Conservation (phyloP, 139 green algal genomes). For the Ostreobium quekettii region DNA sequence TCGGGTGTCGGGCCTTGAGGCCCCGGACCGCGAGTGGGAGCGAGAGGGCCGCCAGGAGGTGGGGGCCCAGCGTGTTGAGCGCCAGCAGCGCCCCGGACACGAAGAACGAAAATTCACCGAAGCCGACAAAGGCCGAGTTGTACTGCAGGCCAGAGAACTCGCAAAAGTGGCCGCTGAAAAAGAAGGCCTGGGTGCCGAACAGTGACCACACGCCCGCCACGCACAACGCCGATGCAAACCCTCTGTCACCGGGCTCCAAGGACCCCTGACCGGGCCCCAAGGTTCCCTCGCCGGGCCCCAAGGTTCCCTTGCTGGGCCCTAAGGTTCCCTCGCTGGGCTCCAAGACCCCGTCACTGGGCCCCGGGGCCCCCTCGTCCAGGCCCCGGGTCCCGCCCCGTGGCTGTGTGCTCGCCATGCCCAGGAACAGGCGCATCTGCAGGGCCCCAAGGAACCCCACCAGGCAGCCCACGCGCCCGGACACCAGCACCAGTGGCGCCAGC, state of each 20-base stretch:
- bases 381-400: no score
- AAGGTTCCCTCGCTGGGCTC: no score
- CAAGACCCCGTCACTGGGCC: no score
- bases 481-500: slow-evolving; percentile 12
- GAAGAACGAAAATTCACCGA: slow-evolving; percentile 53
- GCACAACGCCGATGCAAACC: background rate
- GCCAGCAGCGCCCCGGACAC: slow-evolving; percentile 48
- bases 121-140: slow-evolving; percentile 77
- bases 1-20: background rate
- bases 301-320: no score
- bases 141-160: slow-evolving; percentile 85
- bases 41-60: slow-evolving; percentile 29
- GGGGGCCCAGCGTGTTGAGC: slow-evolving; percentile 68
- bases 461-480: background rate
- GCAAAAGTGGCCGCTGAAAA: slow-evolving; percentile 76
- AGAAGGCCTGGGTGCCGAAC: slow-evolving; percentile 54
- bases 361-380: no score
- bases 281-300: no score
- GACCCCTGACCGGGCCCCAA: no score
- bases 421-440: slow-evolving; percentile 14
- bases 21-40: slow-evolving; percentile 25
- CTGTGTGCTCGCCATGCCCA: no score
- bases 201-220: background rate
- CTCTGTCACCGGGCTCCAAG: slow-evolving; percentile 1
- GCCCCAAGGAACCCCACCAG: slow-evolving; percentile 10